Percentiles rank a stretch among this genome's conserved stretches.
Conservation (phyloP, 1,284 basidiomycete genomes). For the Marasmius oreades region DNA sequence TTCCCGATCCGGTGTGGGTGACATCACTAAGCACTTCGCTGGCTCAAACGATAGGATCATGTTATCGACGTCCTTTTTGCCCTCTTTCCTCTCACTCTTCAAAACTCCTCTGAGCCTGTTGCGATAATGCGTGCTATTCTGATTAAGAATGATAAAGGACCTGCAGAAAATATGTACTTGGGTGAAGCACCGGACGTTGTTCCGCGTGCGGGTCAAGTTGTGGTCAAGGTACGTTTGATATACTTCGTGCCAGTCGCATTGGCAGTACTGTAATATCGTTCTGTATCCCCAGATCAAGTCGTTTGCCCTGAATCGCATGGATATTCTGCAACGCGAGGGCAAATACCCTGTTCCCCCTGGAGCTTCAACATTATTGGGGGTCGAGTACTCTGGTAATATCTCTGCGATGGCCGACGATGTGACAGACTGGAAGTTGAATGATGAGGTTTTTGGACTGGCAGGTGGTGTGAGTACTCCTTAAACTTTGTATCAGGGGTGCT, state of each 20-base stretch:
- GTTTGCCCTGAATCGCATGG: slow-evolving; percentile 90
- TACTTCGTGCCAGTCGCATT: not conserved
- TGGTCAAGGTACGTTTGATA: slow-evolving; percentile 66
- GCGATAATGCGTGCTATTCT: slow-evolving; percentile 76
- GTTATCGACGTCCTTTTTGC: not conserved
- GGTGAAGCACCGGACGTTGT: slow-evolving; percentile 67
- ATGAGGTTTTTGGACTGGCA: slow-evolving; percentile 86
- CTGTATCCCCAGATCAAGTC: slow-evolving; percentile 49
- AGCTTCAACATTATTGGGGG: slow-evolving; percentile 78
- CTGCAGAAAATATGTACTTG: slow-evolving; percentile 76
- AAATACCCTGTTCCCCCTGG: slow-evolving; percentile 79
- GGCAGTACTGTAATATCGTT: not conserved
- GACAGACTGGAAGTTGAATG: slow-evolving; percentile 64
- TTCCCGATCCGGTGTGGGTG: no score
- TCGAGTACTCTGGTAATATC: slow-evolving; percentile 86
- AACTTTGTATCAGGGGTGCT: not conserved
- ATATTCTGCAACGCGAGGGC: slow-evolving; percentile 76
- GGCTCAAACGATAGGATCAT: not conserved
- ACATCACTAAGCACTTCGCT: no score
- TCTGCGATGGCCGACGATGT: slow-evolving; percentile 55
- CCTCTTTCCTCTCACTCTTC: not conserved
- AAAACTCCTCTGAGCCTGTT: not conserved
- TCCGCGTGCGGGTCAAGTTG: slow-evolving; percentile 57
- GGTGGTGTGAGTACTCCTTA: slow-evolving; percentile 36
- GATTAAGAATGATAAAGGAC: slow-evolving; percentile 78